phyloP scores from a whole-genome alignment of 768 basidiomycete genomes.

The Gloeophyllum trabeum region DNA sequence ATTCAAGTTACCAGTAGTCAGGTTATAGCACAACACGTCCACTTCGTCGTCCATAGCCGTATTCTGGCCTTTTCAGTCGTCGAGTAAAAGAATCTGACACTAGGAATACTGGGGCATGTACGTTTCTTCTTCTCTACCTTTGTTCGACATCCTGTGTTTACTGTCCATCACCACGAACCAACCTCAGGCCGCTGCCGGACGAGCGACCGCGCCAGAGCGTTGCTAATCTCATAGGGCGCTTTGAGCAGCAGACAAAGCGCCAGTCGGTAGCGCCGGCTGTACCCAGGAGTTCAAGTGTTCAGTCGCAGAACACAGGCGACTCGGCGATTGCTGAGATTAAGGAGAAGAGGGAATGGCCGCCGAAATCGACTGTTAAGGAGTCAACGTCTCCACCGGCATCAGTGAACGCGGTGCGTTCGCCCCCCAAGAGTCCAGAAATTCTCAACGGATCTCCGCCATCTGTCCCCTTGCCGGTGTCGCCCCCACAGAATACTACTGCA shows the following conservation, averaged over 20 bases:
- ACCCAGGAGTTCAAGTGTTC: constrained; percentile 55
- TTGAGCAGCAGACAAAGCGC: constrained; percentile 73
- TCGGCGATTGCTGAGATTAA: constrained; percentile 54
- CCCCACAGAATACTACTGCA: background rate
- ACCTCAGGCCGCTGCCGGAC: constrained; percentile 69
- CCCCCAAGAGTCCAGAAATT: constrained; percentile 12
- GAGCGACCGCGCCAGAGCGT: constrained; percentile 81
- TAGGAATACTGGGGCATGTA: too few species aligned
- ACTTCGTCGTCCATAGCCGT: too few species aligned
- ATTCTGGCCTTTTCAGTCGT: too few species aligned
- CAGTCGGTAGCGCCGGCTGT: constrained; percentile 27
- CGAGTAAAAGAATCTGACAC: too few species aligned
- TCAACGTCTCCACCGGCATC: constrained; percentile 8
- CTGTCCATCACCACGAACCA: too few species aligned
- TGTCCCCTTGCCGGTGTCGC: background rate
- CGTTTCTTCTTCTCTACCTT: background rate
- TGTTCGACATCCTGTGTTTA: background rate
- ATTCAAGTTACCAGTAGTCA: too few species aligned
- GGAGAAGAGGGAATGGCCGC: constrained; percentile 75
- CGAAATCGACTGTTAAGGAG: constrained; percentile 5
- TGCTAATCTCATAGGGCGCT: constrained; percentile 83
- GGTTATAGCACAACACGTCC: too few species aligned
- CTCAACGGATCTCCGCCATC: constrained; percentile 10
- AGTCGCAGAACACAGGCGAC: constrained; percentile 54
- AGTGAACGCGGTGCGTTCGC: constrained; percentile 12